Base-by-base conservation (phyloP, 75 land plant genomes). In the Larix kaempferi region DNA sequence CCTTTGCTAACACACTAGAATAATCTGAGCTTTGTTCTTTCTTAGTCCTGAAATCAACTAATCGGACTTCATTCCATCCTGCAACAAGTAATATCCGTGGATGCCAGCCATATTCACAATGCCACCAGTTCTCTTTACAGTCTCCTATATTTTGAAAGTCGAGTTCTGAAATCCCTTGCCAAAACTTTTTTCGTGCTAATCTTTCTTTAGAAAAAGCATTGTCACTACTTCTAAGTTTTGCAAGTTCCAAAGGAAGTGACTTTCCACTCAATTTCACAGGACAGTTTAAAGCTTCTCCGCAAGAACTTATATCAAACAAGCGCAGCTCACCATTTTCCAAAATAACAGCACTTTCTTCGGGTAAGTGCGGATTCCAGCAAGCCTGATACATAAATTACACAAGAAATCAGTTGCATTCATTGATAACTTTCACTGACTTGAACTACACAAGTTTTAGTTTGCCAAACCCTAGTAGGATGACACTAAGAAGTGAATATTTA, bases 21-120 rank as follows among this genome's bases (percentile, higher is more conserved):
- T 73, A 73, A 54, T 73, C 26, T 76, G 16, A 57, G 71, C 23
- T 80, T 17, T 7, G 25, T 41, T 15, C 67, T 78, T n/a, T 83
- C 25, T 79, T 82, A 64, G 25, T 25, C 74, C 94, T 89, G 37
- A 86, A 77, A 84, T 96, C 99, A 73, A 91, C 73, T 66, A 86
- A 74, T 56, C 82, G 78, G 56, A 96, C 84, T 11, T 78, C 89
- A 65, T 72, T 80, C 1, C 79, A 61, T 33, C 86, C 77, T 11
- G 90, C 91, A 79, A 92, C 87, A 39, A 94, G 71, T 41, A 96
- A 74, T 44, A 80, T 80, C 75, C 90, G 84, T 11, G 94, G 97
- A 82, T 95, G 91, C 88, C 89, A 92, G 73, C 89, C 82, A 81
- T 82, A 92, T 59, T 90, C 94, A 81, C 89, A 87, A 26, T 85